Evolutionary conservation across 176 grass and related monocot genomes (phyloP).

Genomic region (Oryza punctata): DNA sequence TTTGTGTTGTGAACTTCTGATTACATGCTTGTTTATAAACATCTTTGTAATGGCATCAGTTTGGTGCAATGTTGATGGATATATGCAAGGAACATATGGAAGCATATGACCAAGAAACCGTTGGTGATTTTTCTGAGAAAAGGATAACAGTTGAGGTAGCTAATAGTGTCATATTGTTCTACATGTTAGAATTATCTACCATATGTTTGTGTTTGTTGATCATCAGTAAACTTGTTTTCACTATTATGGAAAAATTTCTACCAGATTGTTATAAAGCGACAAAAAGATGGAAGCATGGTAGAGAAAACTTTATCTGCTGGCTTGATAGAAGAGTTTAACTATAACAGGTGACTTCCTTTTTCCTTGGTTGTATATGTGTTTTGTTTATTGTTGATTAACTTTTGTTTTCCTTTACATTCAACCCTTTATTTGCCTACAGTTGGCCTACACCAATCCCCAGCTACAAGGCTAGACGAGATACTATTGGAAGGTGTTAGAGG

Average conservation of each 20-base stretch:
- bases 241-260: not conserved
- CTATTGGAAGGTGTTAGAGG: no score
- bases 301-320: not conserved
- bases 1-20: no score
- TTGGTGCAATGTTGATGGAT: constrained; percentile 8
- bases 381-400: not conserved
- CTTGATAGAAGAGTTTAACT: not conserved
- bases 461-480: no score
- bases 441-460: no score
- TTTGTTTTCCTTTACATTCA: not conserved
- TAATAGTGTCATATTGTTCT: not conserved
- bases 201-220: not conserved
- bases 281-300: not conserved
- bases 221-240: not conserved
- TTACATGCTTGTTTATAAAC: no score
- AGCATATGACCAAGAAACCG: not conserved
- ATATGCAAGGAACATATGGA: not conserved
- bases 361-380: not conserved
- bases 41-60: not conserved
- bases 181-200: not conserved
- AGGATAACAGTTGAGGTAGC: not conserved
- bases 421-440: no score
- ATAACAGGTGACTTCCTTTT: not conserved
- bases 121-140: not conserved
- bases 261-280: not conserved